A percentile compares a stretch with the other conserved stretches of the same genome.
phyloP scores from a whole-genome alignment of 1,139 yeast species.

The Yamadazyma atlantica region DNA sequence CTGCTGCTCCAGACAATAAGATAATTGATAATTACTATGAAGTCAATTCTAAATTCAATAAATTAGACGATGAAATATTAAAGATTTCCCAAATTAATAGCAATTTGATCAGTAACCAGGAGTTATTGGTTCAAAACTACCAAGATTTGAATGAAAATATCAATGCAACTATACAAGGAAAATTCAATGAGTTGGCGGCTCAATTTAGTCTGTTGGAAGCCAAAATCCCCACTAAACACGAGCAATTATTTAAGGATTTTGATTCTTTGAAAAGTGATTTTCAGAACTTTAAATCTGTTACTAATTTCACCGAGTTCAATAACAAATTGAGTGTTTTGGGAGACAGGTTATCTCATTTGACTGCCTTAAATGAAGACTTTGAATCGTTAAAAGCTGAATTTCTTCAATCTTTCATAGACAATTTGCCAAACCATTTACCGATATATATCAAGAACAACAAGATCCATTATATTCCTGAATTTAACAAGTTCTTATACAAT shows the following conservation, averaged over 20 bases:
- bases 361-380: conserved; percentile 18
- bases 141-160: conserved; percentile 14
- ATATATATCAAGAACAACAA: conserved; percentile 33
- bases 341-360: conserved; percentile 19
- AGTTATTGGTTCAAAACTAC: conserved; percentile 13
- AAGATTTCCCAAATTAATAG: conserved; percentile 5
- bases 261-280: conserved; percentile 11
- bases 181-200: conserved; percentile 18
- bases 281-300: conserved; percentile 7
- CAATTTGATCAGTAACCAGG: neutral
- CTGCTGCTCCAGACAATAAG: neutral
- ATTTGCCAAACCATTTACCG: conserved; percentile 33
- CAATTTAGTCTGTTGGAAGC: conserved; percentile 18
- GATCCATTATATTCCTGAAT: conserved; percentile 42
- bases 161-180: conserved; percentile 10
- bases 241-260: conserved; percentile 9
- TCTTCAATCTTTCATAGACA: conserved; percentile 20
- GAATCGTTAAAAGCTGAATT: conserved; percentile 22
- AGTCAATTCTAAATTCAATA: conserved; percentile 18
- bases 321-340: conserved; percentile 18
- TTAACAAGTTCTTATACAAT: conserved; percentile 35
- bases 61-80: conserved; percentile 19
- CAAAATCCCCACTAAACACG: conserved; percentile 12
- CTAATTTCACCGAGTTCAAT: conserved; percentile 16
- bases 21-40: conserved; percentile 16